Evolutionary conservation across 2,329 filamentous ascomycete species (phyloP).

Genomic region (Tympanopsis confertula): DNA sequence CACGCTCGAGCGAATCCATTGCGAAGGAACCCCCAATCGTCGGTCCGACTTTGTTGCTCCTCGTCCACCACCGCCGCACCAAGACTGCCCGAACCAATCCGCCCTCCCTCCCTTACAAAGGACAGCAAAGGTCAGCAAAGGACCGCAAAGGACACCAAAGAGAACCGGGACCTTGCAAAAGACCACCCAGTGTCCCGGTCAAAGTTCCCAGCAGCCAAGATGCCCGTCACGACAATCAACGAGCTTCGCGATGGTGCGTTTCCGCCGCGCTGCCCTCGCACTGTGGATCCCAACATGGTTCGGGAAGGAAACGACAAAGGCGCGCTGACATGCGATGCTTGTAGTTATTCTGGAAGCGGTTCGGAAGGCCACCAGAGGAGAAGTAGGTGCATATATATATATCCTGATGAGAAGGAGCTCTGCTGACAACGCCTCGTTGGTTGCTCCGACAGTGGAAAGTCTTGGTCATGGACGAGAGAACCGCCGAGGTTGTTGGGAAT

Average conservation of each 20-base stretch:
- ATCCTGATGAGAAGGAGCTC: constrained; percentile 7
- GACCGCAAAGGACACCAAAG: too few species aligned
- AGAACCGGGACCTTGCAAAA: too few species aligned
- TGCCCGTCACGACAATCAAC: constrained; percentile 4
- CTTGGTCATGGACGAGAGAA: constrained; percentile 73
- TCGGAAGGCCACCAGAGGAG: not conserved
- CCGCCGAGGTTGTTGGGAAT: constrained; percentile 79
- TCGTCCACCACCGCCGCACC: too few species aligned
- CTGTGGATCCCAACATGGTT: too few species aligned
- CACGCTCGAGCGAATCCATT: too few species aligned
- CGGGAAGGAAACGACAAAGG: not conserved
- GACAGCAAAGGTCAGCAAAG: too few species aligned
- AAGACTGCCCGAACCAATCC: too few species aligned
- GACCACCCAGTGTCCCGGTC: too few species aligned
- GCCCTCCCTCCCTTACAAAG: too few species aligned
- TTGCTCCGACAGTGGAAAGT: constrained; percentile 72
- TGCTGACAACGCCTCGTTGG: constrained; percentile 11
- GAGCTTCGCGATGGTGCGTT: constrained; percentile 12
- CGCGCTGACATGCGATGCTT: not conserved
- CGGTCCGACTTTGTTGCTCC: too few species aligned
- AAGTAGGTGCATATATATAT: not conserved
- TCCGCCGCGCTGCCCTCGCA: constrained; percentile 7
- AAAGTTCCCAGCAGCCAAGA: too few species aligned
- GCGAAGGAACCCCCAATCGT: too few species aligned
- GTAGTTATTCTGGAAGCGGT: not conserved